Conservation (phyloP, 2,329 filamentous ascomycete genomes). For the Camillea tinctor region DNA sequence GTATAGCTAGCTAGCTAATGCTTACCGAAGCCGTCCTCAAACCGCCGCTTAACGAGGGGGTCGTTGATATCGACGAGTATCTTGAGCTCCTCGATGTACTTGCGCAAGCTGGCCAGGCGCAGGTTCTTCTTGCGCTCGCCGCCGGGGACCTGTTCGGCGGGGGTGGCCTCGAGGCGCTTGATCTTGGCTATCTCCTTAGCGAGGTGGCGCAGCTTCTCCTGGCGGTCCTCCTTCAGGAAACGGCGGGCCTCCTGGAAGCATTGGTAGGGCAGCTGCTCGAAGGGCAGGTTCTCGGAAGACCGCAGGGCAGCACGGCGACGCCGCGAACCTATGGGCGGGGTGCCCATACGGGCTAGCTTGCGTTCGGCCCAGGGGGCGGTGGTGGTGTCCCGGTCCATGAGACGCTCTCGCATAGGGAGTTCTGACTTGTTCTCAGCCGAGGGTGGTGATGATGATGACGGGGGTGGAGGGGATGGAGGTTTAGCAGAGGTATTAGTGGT, state of each 20-base stretch:
- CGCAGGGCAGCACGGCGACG: constrained; percentile 74
- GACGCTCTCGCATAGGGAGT: constrained; percentile 36
- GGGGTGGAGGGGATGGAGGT: constrained; percentile 14
- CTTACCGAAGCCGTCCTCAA: constrained; percentile 86
- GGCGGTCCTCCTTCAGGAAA: constrained; percentile 74
- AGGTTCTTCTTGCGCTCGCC: constrained; percentile 65
- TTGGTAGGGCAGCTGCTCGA: constrained; percentile 94
- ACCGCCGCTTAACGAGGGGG: constrained; percentile 86
- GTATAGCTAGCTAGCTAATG: constrained; percentile 9
- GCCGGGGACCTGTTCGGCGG: constrained; percentile 56
- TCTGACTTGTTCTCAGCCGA: no score
- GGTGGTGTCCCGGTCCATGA: constrained; percentile 68
- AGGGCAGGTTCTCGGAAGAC: constrained; percentile 68
- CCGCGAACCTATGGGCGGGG: constrained; percentile 77
- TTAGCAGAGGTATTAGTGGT: constrained; percentile 22
- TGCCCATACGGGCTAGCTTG: constrained; percentile 65
- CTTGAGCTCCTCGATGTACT: constrained; percentile 75
- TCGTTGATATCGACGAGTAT: constrained; percentile 94
- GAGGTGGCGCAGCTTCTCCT: constrained; percentile 77
- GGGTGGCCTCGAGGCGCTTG: constrained; percentile 59
- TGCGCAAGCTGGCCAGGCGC: constrained; percentile 67
- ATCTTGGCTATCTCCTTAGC: constrained; percentile 66
- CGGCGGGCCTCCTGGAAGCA: constrained; percentile 95
- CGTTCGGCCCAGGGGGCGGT: constrained; percentile 63
- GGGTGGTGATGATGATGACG: constrained; percentile 14